Evolutionary conservation across 306 rosid genomes (phyloP), one percentile per base, ranked within the genome.

Genomic region (Calophaca sinica): DNA sequence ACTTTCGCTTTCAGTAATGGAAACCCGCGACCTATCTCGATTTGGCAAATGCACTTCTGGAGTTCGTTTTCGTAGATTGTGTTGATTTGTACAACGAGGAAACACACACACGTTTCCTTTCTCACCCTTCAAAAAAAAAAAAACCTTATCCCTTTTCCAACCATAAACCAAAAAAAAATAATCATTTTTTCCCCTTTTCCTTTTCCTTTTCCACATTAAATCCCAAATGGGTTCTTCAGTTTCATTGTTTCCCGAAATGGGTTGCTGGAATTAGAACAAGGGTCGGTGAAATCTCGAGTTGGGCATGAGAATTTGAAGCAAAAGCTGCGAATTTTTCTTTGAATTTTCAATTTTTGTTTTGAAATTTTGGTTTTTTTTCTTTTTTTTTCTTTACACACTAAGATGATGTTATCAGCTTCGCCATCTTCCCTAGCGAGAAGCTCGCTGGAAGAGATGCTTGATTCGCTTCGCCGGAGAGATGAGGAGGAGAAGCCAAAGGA

Each of bases 361-460:
- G 26, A 20, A 20, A 0, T 20, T 20, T 20, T 20, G 26, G 26
- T 20, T 20, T 15, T 39, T 13, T 33, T 9, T 32, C 29, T 15
- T 2, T 15, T 68, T 62, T 33, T 60, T 6, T 45, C 33, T 1
- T 32, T 79, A 44, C 14, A 6, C n/a, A 20, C 26, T 20, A 66
- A 60, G 14, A 90, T 87, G 96, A 89, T 92, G 93, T 81, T 87
- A 52, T 83, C 97, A 12, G 63, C 89, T 59, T 79, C 98, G 38
- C 85, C 89, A 49, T 73, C 91, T 75, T 29, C 89, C 72, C 55
- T 87, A 58, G 83, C 85, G 62, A 88, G 94, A 82, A 96, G 99
- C 80, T 96, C 99, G 45, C 80, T 96, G 33, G 99, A 96, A 79
- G 98, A 90, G 84, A 96, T 96, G 99, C 87, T 96, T 45, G 99